Conservation (phyloP, 306 rosid genomes). For the Arachis stenosperma region DNA sequence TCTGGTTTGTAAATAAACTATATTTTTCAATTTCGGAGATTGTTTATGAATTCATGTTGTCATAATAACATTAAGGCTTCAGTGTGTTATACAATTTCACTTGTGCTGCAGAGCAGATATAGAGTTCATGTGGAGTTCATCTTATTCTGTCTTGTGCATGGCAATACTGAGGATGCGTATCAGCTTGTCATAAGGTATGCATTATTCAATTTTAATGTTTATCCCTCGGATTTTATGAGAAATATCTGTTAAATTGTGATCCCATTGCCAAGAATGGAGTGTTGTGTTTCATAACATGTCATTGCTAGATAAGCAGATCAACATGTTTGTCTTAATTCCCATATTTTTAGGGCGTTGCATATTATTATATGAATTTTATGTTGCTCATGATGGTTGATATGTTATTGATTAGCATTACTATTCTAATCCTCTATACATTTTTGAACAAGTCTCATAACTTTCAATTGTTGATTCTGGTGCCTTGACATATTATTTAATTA, state of each 20-base stretch:
- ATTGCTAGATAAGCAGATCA: constrained; percentile 25
- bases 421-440: constrained; percentile 6
- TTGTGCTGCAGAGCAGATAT: constrained; percentile 58
- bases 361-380: constrained; percentile 8
- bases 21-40: constrained; percentile 15
- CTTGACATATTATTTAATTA: neutral
- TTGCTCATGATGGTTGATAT: constrained; percentile 15
- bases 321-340: constrained; percentile 9
- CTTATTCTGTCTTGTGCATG: constrained; percentile 59
- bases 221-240: constrained; percentile 24
- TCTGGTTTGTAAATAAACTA: constrained; percentile 15
- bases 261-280: neutral
- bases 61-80: constrained; percentile 29
- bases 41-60: constrained; percentile 5
- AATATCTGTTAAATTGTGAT: constrained; percentile 10
- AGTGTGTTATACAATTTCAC: constrained; percentile 38
- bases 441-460: neutral
- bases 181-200: constrained; percentile 60
- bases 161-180: constrained; percentile 58
- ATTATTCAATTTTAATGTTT: constrained; percentile 21
- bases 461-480: neutral
- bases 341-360: neutral
- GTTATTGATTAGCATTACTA: constrained; percentile 3
- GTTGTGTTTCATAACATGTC: constrained; percentile 19
- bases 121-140: constrained; percentile 62